Evolutionary conservation across 192 early-diverging fungal species (phyloP), one percentile per base, ranked within the genome.

Genomic region (Podila horticola): DNA sequence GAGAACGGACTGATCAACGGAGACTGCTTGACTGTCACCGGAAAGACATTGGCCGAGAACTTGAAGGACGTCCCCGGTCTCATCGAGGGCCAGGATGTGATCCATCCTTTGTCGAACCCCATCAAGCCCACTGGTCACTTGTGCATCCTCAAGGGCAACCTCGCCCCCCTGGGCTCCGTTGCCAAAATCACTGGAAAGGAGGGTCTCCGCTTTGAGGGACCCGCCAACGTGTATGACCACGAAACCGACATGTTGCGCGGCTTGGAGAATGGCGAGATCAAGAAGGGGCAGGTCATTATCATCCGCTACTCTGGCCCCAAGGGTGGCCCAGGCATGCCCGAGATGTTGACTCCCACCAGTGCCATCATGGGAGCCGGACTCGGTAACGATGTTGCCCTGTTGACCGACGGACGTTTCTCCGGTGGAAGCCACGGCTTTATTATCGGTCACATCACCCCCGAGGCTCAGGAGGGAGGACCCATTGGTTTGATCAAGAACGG

Each of bases 121-220:
- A 97, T 99, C 88, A 99, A 99, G 90, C 33, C 91, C 4, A 89
- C 91, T 41, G 98, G 98, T 26, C 98, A 99, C 76, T 90, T 99
- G 76, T 96, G 96, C 84, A 98, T 97, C 62, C 85, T 99, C 74
- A 86, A 89, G 61, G 98, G 98, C 70, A 97, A 96, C 77, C 88
- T 99, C 22, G 96, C 98, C 34, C 97, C 98, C 48, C 92, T 95
- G 68, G 97, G 97, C 12, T 93, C 93, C 10, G 98, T 99, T 48
- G 98, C 98, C 62, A 99, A 99, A 88, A 99, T 99, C 86, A 99
- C 98, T 13, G 98, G 98, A 62, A 99, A 99, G 86, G 96, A 99
- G 89, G 98, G 98, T 24, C 88, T 98, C 13, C 57, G 74, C 58
- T 99, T 99, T 75, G 82, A 85, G 49, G 98, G 98, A 24, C 88